Percentiles rank a stretch among this genome's conserved stretches.
Evolutionary conservation across 192 early-diverging fungal genomes (phyloP).

Genomic region (Podila minutissima): DNA sequence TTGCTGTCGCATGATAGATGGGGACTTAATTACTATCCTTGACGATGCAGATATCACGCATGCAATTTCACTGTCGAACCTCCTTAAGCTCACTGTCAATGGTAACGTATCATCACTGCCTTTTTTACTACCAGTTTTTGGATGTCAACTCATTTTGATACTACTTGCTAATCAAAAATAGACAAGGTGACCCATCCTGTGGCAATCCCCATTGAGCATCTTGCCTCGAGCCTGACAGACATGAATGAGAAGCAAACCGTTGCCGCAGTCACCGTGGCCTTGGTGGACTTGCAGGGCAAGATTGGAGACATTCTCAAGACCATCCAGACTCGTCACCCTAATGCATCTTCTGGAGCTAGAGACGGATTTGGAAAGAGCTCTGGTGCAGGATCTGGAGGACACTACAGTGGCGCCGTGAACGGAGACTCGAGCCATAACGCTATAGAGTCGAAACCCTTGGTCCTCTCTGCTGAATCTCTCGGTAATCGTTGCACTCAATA

Average conservation of each 20-base stretch:
- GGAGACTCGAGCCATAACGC: not conserved
- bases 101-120: conserved; percentile 24
- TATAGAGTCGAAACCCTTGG: conserved; percentile 19
- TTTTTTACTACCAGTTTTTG: not conserved
- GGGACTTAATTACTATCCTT: conserved; percentile 58
- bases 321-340: conserved; percentile 30
- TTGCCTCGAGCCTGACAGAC: conserved; percentile 6
- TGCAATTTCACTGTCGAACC: conserved; percentile 54
- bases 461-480: conserved; percentile 35
- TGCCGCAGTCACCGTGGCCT: conserved; percentile 21
- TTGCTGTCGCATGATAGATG: conserved; percentile 36
- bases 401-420: not conserved
- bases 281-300: conserved; percentile 29
- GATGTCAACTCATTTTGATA: too few species aligned
- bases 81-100: conserved; percentile 58
- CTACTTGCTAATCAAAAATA: not conserved
- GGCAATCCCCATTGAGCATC: conserved; percentile 14
- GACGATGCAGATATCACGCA: conserved; percentile 63
- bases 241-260: conserved; percentile 39
- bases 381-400: not conserved
- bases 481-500: conserved; percentile 8
- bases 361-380: not conserved
- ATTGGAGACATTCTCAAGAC: conserved; percentile 23
- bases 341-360: not conserved
- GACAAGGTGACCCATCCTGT: conserved; percentile 39